phyloP scores from a whole-genome alignment of 495 filamentous ascomycete species.

The Annulohypoxylon nitens region DNA sequence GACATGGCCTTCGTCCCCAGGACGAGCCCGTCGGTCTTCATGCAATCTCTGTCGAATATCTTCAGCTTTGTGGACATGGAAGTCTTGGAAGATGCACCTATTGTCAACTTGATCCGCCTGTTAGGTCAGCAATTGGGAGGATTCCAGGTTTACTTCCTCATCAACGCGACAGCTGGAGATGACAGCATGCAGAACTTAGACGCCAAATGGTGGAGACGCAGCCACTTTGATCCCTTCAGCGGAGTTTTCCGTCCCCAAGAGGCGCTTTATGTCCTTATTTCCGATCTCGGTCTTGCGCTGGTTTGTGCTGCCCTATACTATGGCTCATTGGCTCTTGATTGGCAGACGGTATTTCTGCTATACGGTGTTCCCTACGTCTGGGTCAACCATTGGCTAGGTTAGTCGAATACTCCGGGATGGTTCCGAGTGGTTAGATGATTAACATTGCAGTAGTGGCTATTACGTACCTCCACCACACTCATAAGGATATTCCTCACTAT shows the following conservation, averaged over 20 bases:
- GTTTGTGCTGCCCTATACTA: slow-evolving; percentile 61
- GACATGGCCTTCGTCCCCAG: slow-evolving; percentile 71
- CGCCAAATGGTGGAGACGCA: slow-evolving; percentile 72
- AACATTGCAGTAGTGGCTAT: slow-evolving; percentile 59
- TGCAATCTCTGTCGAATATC: slow-evolving; percentile 51
- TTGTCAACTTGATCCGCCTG: slow-evolving; percentile 62
- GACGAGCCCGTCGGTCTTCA: slow-evolving; percentile 56
- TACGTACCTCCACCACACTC: slow-evolving; percentile 76
- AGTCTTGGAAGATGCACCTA: slow-evolving; percentile 69
- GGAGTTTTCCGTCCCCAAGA: slow-evolving; percentile 73
- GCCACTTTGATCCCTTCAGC: slow-evolving; percentile 58
- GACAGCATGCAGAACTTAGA: slow-evolving; percentile 63
- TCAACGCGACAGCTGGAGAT: slow-evolving; percentile 67
- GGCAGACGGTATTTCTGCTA: slow-evolving; percentile 62
- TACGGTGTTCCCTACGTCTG: slow-evolving; percentile 70
- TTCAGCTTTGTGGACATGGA: slow-evolving; percentile 56
- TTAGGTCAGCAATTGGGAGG: slow-evolving; percentile 68
- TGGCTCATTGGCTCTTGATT: slow-evolving; percentile 61
- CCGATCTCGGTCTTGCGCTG: slow-evolving; percentile 69
- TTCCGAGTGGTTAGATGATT: slow-evolving; percentile 4
- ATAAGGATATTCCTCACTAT: slow-evolving; percentile 71
- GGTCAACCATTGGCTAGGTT: slow-evolving; percentile 72
- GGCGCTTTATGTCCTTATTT: slow-evolving; percentile 65
- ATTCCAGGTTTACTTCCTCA: slow-evolving; percentile 68
- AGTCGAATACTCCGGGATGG: slow-evolving; percentile 20